Conservation (phyloP, 2,329 filamentous ascomycete species). For the Colletotrichum gigasporum region DNA sequence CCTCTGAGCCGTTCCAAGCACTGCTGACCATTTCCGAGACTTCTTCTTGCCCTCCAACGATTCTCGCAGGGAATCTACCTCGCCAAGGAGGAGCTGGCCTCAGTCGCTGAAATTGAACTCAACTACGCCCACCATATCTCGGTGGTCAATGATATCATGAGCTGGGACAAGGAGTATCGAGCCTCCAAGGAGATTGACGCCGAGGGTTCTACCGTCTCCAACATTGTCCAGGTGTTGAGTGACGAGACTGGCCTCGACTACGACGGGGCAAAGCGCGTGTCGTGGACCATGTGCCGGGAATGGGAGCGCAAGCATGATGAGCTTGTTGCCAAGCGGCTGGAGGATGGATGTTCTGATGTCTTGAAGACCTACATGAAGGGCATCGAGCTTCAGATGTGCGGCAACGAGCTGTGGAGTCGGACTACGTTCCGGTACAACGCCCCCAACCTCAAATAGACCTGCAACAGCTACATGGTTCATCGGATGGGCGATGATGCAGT, state of each 20-base stretch:
- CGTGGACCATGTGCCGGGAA: slow-evolving; percentile 29
- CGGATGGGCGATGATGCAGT: neutral
- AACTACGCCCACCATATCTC: slow-evolving; percentile 11
- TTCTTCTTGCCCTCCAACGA: neutral
- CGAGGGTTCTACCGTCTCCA: neutral
- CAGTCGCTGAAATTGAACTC: neutral
- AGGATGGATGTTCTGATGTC: neutral
- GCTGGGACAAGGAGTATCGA: neutral
- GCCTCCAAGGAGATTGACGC: neutral
- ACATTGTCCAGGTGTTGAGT: neutral
- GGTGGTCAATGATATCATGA: slow-evolving; percentile 2
- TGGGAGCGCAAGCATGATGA: slow-evolving; percentile 24
- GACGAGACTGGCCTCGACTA: neutral
- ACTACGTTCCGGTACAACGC: slow-evolving; percentile 24
- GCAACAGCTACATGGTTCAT: neutral
- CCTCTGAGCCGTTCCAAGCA: neutral
- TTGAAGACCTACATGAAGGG: slow-evolving; percentile 16
- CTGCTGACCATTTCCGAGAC: neutral
- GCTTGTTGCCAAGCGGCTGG: neutral
- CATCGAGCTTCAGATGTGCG: slow-evolving; percentile 27
- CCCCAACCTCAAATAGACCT: neutral
- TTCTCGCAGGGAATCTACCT: neutral
- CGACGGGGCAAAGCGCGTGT: slow-evolving; percentile 18
- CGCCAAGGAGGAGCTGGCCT: neutral
- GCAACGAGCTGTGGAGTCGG: slow-evolving; percentile 26